These are phyloP conservation scores for Sinapis alba DNA, from an alignment of 441 rosid genomes.

Conservation along the genomic window DNA sequence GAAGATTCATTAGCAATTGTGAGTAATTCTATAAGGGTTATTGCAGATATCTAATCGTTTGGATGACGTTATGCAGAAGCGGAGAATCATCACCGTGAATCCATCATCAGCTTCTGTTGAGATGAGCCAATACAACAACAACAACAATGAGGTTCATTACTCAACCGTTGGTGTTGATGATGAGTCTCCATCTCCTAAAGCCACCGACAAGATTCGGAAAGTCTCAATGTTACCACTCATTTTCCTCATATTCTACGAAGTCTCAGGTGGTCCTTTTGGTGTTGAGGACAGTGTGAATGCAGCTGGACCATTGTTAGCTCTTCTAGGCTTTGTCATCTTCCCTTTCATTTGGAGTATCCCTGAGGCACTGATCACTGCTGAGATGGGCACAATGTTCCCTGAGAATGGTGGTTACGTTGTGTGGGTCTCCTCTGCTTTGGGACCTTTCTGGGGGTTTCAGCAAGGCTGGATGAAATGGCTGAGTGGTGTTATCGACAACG, in stretches of 20 bases:
- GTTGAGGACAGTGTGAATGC: neutral
- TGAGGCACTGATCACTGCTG: constrained; percentile 43
- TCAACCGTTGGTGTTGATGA: constrained; percentile 30
- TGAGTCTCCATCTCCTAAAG: constrained; percentile 45
- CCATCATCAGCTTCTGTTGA: constrained; percentile 39
- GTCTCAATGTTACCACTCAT: constrained; percentile 63
- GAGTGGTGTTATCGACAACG: constrained; percentile 73
- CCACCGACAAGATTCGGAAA: constrained; percentile 45
- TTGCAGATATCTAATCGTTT: constrained; percentile 41
- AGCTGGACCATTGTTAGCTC: neutral
- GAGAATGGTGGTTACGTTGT: constrained; percentile 47
- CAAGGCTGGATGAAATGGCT: constrained; percentile 87
- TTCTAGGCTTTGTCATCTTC: constrained; percentile 55
- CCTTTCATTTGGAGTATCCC: constrained; percentile 47
- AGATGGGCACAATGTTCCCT: neutral
- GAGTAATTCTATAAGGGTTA: constrained; percentile 22
- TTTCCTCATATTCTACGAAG: constrained; percentile 9
- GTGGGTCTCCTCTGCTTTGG: constrained; percentile 72
- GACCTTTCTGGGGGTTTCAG: constrained; percentile 76
- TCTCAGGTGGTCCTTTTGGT: constrained; percentile 50
- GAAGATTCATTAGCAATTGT: constrained; percentile 26
- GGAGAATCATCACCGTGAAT: constrained; percentile 44
- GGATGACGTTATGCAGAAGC: constrained; percentile 51
- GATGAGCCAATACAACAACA: constrained; percentile 42
- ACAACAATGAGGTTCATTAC: constrained; percentile 33